Conservation (phyloP, 768 basidiomycete genomes). For the Mycena floridula region DNA sequence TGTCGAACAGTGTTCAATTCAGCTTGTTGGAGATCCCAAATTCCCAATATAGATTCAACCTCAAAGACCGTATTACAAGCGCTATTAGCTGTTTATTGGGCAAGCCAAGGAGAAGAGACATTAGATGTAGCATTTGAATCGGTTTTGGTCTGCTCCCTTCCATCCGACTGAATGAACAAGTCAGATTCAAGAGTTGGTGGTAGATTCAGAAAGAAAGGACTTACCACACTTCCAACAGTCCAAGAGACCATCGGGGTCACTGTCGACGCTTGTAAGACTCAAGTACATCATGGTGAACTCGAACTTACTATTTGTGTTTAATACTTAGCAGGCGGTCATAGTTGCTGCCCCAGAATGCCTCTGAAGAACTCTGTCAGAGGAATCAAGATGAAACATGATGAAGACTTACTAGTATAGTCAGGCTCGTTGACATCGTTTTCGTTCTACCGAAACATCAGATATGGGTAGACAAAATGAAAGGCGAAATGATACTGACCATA, state of each 20-base stretch:
- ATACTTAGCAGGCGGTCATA: slow-evolving; percentile 19
- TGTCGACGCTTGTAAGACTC: slow-evolving; percentile 1
- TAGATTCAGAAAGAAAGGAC: slow-evolving; percentile 5
- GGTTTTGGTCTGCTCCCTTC: slow-evolving; percentile 15
- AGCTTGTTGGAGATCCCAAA: no score
- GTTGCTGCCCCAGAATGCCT: slow-evolving; percentile 26
- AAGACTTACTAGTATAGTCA: slow-evolving; percentile 9
- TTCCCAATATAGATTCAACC: no score
- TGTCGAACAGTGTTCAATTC: no score
- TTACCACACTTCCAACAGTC: slow-evolving; percentile 27
- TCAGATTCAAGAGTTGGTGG: background rate
- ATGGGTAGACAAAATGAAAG: background rate
- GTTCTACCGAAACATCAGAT: slow-evolving; percentile 12
- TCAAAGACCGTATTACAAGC: no score
- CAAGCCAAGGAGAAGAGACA: no score
- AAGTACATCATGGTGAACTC: background rate
- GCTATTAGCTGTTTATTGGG: no score
- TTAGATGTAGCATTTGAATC: slow-evolving; percentile 13
- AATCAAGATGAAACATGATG: background rate
- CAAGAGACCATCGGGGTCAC: slow-evolving; percentile 19
- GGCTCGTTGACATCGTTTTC: slow-evolving; percentile 27
- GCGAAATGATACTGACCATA: slow-evolving; percentile 14
- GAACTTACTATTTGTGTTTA: slow-evolving; percentile 27
- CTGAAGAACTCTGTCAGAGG: background rate
- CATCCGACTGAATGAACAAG: slow-evolving; percentile 18